Percentiles rank a stretch among this genome's conserved stretches.
phyloP scores from a whole-genome alignment of 2,329 filamentous ascomycete species.

The Penicillium brasilianum region DNA sequence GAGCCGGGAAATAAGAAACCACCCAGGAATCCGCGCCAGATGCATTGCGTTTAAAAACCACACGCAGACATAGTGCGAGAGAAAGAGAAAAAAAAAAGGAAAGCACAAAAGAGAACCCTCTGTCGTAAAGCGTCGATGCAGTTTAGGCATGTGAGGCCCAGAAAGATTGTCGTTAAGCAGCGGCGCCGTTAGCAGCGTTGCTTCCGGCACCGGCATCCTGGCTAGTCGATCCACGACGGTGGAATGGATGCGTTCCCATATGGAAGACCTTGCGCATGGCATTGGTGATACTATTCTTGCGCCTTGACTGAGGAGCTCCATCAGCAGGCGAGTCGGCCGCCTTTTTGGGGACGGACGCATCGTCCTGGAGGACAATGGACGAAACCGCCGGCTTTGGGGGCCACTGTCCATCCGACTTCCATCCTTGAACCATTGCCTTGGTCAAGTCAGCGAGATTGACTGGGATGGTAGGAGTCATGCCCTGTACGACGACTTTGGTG shows the following conservation, averaged over 20 bases:
- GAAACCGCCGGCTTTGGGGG: constrained; percentile 65
- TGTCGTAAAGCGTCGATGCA: constrained; percentile 8
- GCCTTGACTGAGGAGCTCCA: constrained; percentile 29
- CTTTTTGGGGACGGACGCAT: constrained; percentile 33
- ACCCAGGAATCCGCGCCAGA: constrained; percentile 15
- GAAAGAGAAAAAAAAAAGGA: background rate
- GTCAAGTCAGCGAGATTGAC: constrained; percentile 86
- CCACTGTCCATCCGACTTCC: constrained; percentile 95
- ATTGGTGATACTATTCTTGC: constrained; percentile 44
- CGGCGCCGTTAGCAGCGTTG: constrained; percentile 3
- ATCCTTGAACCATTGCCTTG: constrained; percentile 80
- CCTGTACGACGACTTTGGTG: constrained; percentile 82
- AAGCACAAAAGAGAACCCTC: background rate
- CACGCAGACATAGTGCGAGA: background rate
- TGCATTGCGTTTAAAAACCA: constrained; percentile 10
- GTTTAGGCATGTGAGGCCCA: background rate
- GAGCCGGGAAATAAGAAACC: background rate
- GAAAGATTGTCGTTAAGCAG: constrained; percentile 8
- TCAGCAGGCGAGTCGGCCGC: constrained; percentile 14
- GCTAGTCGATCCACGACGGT: constrained; percentile 41
- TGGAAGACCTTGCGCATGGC: constrained; percentile 50
- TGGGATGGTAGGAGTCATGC: constrained; percentile 80
- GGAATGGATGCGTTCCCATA: constrained; percentile 45
- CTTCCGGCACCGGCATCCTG: constrained; percentile 20
- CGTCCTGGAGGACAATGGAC: constrained; percentile 38